phyloP scores from a whole-genome alignment of 2,329 filamentous ascomycete genomes.

The Boeremia exigua region DNA sequence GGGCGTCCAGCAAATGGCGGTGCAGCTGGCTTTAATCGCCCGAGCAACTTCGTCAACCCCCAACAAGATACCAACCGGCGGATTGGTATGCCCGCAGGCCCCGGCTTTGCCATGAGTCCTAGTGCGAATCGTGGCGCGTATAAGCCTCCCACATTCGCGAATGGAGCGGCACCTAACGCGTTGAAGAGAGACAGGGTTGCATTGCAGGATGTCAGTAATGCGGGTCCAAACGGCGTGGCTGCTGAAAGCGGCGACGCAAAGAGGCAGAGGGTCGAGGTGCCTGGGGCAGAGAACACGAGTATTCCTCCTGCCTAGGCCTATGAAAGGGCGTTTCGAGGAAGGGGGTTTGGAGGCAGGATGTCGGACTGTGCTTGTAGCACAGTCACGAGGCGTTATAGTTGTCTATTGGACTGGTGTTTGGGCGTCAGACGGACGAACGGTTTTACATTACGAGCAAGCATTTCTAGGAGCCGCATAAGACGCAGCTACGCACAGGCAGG shows the following conservation, averaged over 20 bases:
- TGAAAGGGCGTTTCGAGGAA: neutral
- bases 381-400: slow-evolving; percentile 4
- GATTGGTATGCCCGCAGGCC: slow-evolving; percentile 57
- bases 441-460: slow-evolving; percentile 3
- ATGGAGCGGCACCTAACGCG: slow-evolving; percentile 23
- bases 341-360: neutral
- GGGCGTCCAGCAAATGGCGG: slow-evolving; percentile 18
- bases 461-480: slow-evolving; percentile 2
- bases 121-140: slow-evolving; percentile 53
- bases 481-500: neutral
- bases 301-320: slow-evolving; percentile 5
- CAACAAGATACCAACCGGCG: slow-evolving; percentile 54
- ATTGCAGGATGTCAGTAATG: slow-evolving; percentile 56
- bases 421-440: neutral
- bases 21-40: slow-evolving; percentile 22
- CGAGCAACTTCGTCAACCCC: slow-evolving; percentile 56
- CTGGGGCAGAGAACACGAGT: slow-evolving; percentile 30
- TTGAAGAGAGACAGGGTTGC: slow-evolving; percentile 43
- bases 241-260: slow-evolving; percentile 48
- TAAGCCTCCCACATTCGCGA: slow-evolving; percentile 50
- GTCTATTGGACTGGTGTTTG: slow-evolving; percentile 2
- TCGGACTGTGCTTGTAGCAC: neutral
- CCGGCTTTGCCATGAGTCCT: slow-evolving; percentile 48
- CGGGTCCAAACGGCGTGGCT: slow-evolving; percentile 31
- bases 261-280: slow-evolving; percentile 47